Percentiles rank a stretch among this genome's conserved stretches.
phyloP scores from a whole-genome alignment of 2,329 filamentous ascomycete species.

The Ophiostoma ips region DNA sequence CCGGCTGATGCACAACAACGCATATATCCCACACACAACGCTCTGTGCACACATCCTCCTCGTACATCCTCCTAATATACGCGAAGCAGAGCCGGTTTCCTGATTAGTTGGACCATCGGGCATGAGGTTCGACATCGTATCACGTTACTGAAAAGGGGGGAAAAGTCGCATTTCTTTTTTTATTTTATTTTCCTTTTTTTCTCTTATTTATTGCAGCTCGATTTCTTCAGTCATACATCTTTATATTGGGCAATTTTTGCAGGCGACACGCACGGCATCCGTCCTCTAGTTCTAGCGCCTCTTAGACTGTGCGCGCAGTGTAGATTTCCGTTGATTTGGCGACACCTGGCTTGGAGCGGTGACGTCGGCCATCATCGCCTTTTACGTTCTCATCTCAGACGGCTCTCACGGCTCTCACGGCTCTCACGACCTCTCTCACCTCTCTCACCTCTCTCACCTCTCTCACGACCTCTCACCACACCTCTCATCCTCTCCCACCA shows the following conservation, averaged over 20 bases:
- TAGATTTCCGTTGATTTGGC: background rate
- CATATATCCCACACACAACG: background rate
- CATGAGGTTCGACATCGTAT: conserved; percentile 1
- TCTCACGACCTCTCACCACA: too few relatives aligned
- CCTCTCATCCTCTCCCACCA: too few relatives aligned
- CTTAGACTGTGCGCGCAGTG: background rate
- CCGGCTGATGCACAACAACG: background rate
- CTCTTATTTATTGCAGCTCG: background rate
- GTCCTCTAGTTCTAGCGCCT: background rate
- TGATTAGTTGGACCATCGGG: background rate
- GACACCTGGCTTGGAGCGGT: background rate
- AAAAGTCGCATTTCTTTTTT: background rate
- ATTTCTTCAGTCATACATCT: background rate
- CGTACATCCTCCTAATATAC: background rate
- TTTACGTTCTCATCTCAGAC: background rate
- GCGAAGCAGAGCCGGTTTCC: background rate
- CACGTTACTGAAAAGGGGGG: conserved; percentile 7
- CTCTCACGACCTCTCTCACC: too few relatives aligned
- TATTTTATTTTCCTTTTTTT: background rate
- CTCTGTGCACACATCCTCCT: background rate
- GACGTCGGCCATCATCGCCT: background rate
- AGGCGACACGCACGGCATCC: too few relatives aligned
- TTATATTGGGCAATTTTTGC: background rate
- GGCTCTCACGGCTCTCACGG: too few relatives aligned
- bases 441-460: too few relatives aligned